These are phyloP conservation scores for Solanum peruvianum DNA, from an alignment of 257 asterid genomes.

Conservation along the genomic window DNA sequence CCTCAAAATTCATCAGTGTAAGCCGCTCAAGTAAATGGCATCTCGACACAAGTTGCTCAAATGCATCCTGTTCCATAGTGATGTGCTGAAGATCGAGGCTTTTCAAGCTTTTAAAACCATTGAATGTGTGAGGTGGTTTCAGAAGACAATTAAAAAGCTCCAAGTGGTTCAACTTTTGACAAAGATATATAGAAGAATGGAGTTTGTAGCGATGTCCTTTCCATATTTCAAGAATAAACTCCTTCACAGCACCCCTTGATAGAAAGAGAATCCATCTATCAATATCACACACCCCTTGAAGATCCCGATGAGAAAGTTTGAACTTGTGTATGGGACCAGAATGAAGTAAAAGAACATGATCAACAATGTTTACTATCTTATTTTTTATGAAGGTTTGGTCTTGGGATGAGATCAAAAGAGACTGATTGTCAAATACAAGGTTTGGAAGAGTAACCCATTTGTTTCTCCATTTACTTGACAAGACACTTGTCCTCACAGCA, in stretches of 20 bases:
- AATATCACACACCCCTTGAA: constrained; percentile 82
- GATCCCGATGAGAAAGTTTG: constrained; percentile 91
- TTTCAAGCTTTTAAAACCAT: constrained; percentile 69
- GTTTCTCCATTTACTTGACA: constrained; percentile 89
- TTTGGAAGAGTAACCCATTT: constrained; percentile 79
- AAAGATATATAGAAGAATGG: constrained; percentile 62
- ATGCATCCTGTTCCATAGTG: constrained; percentile 83
- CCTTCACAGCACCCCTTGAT: constrained; percentile 67
- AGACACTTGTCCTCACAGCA: constrained; percentile 74
- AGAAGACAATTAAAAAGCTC: constrained; percentile 89
- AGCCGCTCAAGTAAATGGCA: constrained; percentile 84
- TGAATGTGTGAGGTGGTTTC: constrained; percentile 52
- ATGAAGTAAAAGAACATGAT: constrained; percentile 82
- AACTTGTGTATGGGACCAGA: constrained; percentile 69
- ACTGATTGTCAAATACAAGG: constrained; percentile 79
- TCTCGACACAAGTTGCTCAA: constrained; percentile 58
- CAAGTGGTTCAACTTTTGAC: constrained; percentile 67
- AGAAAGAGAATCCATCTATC: constrained; percentile 91
- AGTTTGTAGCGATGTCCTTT: constrained; percentile 93
- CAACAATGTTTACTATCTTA: constrained; percentile 75
- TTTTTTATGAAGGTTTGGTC: constrained; percentile 54
- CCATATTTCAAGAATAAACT: constrained; percentile 90
- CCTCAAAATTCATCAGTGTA: constrained; percentile 88
- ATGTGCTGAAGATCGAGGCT: constrained; percentile 97
- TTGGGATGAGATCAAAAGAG: constrained; percentile 65